A percentile compares a stretch with the other conserved stretches of the same genome.
phyloP scores from a whole-genome alignment of 1,139 yeast genomes.

The Pneumocystis oryctolagi region DNA sequence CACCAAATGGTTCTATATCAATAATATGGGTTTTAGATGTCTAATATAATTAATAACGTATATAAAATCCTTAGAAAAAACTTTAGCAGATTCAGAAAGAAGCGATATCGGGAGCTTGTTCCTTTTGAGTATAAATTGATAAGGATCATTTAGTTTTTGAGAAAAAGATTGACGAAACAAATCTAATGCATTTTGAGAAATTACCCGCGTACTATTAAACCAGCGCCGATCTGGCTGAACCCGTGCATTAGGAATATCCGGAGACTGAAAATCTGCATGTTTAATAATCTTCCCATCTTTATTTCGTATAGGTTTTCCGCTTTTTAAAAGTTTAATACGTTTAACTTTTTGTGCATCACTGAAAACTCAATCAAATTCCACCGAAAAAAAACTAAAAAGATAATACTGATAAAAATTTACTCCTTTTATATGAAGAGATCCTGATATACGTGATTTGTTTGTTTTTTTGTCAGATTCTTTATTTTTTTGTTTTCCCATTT shows the following conservation, averaged over 20 bases:
- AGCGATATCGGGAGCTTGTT: slow-evolving; percentile 93
- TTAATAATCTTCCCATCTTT: slow-evolving; percentile 72
- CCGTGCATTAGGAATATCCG: slow-evolving; percentile 79
- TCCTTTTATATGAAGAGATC: background rate
- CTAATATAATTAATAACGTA: background rate
- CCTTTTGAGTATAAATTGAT: slow-evolving; percentile 73
- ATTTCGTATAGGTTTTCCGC: slow-evolving; percentile 75
- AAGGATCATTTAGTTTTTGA: slow-evolving; percentile 70
- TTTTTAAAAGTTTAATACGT: slow-evolving; percentile 81
- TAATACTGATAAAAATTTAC: background rate
- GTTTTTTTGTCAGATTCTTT: background rate
- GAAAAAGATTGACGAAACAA: slow-evolving; percentile 94
- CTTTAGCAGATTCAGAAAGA: slow-evolving; percentile 45
- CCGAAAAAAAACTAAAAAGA: background rate
- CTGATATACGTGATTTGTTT: background rate
- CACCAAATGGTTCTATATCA: slow-evolving; percentile 72
- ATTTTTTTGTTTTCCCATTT: background rate
- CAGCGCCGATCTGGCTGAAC: slow-evolving; percentile 93
- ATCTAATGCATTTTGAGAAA: slow-evolving; percentile 86
- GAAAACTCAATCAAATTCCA: background rate
- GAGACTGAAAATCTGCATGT: slow-evolving; percentile 80
- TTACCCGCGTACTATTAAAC: slow-evolving; percentile 96
- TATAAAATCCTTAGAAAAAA: slow-evolving; percentile 21
- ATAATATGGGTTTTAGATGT: slow-evolving; percentile 59
- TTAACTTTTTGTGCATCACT: slow-evolving; percentile 81